These are phyloP conservation scores for Takashimella koratensis DNA, from an alignment of 1,284 basidiomycete genomes.

Conservation along the genomic window DNA sequence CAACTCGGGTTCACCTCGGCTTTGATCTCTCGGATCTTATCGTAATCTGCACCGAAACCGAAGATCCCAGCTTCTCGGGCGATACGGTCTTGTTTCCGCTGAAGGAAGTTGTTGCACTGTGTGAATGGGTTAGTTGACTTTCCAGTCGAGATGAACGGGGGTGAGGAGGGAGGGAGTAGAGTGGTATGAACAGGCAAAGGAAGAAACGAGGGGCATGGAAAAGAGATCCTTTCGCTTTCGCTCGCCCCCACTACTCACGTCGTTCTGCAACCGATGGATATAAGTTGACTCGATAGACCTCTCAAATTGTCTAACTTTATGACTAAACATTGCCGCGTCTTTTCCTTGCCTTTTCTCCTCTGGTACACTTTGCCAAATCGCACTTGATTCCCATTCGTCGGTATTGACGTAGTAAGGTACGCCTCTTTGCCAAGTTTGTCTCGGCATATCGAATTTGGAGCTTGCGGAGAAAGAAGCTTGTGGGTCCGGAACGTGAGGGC, in stretches of 20 bases:
- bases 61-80: slow-evolving; percentile 78
- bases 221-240: no score
- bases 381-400: slow-evolving; percentile 71
- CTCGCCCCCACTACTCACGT: slow-evolving; percentile 59
- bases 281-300: slow-evolving; percentile 65
- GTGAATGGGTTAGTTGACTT: no score
- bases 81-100: slow-evolving; percentile 51
- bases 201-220: background rate
- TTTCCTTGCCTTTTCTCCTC: slow-evolving; percentile 53
- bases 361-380: slow-evolving; percentile 61
- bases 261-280: slow-evolving; percentile 63
- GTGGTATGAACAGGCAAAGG: background rate
- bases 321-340: slow-evolving; percentile 39
- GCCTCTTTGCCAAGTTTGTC: slow-evolving; percentile 64
- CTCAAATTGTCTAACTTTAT: slow-evolving; percentile 44
- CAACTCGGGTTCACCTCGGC: slow-evolving; percentile 56
- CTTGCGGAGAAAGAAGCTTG: slow-evolving; percentile 64
- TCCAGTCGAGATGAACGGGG: no score
- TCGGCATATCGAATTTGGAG: slow-evolving; percentile 58
- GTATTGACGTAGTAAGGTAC: slow-evolving; percentile 84
- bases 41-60: slow-evolving; percentile 83
- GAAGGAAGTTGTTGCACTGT: slow-evolving; percentile 40
- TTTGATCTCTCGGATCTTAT: slow-evolving; percentile 54
- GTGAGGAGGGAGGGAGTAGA: background rate
- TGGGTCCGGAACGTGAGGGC: slow-evolving; percentile 70